Evolutionary conservation across 2,329 filamentous ascomycete species (phyloP).

Genomic region (Dendryphion nanum): DNA sequence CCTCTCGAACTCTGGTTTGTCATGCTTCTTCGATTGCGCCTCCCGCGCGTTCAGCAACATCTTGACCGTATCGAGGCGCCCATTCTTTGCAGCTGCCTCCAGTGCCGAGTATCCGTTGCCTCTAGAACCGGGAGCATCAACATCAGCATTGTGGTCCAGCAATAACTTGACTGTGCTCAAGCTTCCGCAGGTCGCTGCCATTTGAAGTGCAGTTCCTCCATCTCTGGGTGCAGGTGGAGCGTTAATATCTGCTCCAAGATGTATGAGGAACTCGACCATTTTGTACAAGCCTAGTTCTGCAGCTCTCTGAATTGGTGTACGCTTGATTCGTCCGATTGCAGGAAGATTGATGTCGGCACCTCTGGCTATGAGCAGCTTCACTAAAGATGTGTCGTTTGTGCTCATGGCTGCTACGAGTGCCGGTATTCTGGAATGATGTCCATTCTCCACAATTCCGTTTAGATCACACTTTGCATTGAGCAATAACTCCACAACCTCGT

Average conservation of each 20-base stretch:
- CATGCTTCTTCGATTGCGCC: neutral
- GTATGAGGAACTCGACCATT: conserved; percentile 4
- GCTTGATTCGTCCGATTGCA: conserved; percentile 1
- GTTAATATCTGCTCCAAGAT: conserved; percentile 4
- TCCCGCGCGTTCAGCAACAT: conserved; percentile 1
- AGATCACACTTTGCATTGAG: neutral
- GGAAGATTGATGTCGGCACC: neutral
- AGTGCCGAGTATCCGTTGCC: conserved; percentile 22
- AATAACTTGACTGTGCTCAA: conserved; percentile 17
- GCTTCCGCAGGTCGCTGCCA: conserved; percentile 23
- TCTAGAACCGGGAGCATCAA: conserved; percentile 12
- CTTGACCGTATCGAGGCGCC: conserved; percentile 27
- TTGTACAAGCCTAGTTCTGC: neutral
- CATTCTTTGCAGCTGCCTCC: conserved; percentile 26
- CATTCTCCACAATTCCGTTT: neutral
- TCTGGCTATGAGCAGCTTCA: neutral
- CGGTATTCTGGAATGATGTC: neutral
- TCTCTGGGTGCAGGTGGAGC: neutral
- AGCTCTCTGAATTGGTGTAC: conserved; percentile 3
- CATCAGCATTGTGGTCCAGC: conserved; percentile 16
- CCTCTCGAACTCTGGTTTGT: neutral
- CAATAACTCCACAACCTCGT: neutral
- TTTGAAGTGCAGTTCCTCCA: conserved; percentile 26
- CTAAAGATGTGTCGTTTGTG: neutral
- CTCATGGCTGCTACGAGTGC: neutral